phyloP scores from a whole-genome alignment of 2,329 filamentous ascomycete genomes.

The Didymella arachidicola region DNA sequence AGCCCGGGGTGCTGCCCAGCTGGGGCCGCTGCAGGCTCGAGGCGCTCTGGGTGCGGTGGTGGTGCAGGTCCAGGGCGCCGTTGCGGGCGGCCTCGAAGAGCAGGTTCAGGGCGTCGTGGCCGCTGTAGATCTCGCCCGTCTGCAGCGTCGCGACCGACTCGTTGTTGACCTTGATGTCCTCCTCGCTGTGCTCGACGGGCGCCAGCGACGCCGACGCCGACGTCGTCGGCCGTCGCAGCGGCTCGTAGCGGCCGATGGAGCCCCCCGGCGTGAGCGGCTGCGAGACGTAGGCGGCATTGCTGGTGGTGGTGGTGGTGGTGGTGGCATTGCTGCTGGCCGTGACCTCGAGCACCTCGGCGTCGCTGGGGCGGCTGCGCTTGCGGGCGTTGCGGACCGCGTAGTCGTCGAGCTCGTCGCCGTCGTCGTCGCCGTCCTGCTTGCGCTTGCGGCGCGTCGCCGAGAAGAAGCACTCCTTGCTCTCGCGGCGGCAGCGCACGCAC shows the following conservation, averaged over 20 bases:
- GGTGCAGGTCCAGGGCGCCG: slow-evolving; percentile 58
- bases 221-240: slow-evolving; percentile 68
- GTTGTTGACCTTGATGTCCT: slow-evolving; percentile 66
- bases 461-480: slow-evolving; percentile 97
- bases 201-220: slow-evolving; percentile 43
- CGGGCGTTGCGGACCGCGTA: slow-evolving; percentile 77
- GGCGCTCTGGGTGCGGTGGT: slow-evolving; percentile 58
- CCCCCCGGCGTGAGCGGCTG: slow-evolving; percentile 72
- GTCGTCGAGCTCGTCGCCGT: slow-evolving; percentile 59
- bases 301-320: slow-evolving; percentile 6
- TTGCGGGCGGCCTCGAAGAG: slow-evolving; percentile 80
- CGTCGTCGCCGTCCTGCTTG: slow-evolving; percentile 66
- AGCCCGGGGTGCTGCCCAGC: slow-evolving; percentile 48
- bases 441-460: slow-evolving; percentile 92
- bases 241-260: slow-evolving; percentile 70
- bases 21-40: slow-evolving; percentile 48
- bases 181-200: slow-evolving; percentile 52
- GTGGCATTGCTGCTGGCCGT: slow-evolving; percentile 21
- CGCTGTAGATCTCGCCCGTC: slow-evolving; percentile 79
- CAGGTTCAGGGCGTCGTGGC: slow-evolving; percentile 89
- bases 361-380: slow-evolving; percentile 66
- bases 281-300: slow-evolving; percentile 40
- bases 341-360: slow-evolving; percentile 49
- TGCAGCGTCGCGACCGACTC: slow-evolving; percentile 67
- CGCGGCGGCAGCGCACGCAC: slow-evolving; percentile 89